Conservation (phyloP, 208 protist species). For the Trypanosomatidae sp. region DNA sequence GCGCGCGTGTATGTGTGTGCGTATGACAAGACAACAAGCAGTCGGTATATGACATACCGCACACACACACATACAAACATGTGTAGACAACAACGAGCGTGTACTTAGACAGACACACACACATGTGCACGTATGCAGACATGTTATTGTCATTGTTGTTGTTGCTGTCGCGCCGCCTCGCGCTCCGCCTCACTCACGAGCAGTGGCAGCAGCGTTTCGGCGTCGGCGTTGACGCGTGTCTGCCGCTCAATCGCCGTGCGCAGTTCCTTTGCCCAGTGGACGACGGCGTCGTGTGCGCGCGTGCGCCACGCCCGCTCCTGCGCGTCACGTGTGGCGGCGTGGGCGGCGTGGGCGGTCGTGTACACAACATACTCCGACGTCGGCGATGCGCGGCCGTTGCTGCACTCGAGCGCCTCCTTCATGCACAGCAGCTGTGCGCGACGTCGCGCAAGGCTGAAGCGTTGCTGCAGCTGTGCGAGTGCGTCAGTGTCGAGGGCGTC, state of each 20-base stretch:
- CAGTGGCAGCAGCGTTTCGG: slow-evolving; percentile 53
- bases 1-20: too few relatives aligned
- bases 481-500: slow-evolving; percentile 35
- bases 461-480: slow-evolving; percentile 24
- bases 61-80: too few relatives aligned
- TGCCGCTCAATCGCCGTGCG: slow-evolving; percentile 39
- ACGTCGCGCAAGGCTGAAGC: slow-evolving; percentile 24
- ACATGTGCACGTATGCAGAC: too few relatives aligned
- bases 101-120: too few relatives aligned
- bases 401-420: slow-evolving; percentile 72
- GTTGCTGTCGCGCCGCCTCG: slow-evolving; percentile 19
- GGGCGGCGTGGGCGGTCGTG: slow-evolving; percentile 20
- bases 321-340: slow-evolving; percentile 17
- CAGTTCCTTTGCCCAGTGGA: slow-evolving; percentile 28
- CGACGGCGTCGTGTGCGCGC: slow-evolving; percentile 18
- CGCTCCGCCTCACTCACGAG: slow-evolving; percentile 70
- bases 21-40: too few relatives aligned
- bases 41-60: too few relatives aligned
- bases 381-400: slow-evolving; percentile 19
- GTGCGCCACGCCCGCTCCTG: slow-evolving; percentile 24
- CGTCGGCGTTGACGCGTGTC: slow-evolving; percentile 36
- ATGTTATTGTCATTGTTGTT: too few relatives aligned
- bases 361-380: slow-evolving; percentile 34
- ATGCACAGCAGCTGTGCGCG: slow-evolving; percentile 48
- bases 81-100: too few relatives aligned